Base-by-base conservation (phyloP, 2,329 filamentous ascomycete genomes). In the Aspergillus ruber region DNA sequence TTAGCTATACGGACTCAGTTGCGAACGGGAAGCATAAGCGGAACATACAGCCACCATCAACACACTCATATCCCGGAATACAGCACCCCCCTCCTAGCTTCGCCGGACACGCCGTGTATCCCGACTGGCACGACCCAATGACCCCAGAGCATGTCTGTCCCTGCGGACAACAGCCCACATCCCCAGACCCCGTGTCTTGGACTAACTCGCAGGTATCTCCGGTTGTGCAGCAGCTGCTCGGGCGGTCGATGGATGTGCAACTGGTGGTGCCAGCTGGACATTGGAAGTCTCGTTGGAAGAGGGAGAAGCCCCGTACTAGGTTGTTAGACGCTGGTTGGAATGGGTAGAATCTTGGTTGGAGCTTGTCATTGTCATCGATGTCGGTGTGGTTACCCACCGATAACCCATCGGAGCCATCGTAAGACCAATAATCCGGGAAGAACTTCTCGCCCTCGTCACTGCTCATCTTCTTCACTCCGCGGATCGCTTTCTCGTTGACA, bases 31-130 rank as follows among this genome's bases (percentile, higher is more conserved):
- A 10, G 6, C 25, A 27, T 27, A 10, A 27, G 25, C 25, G 8
- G 25, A 27, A 27, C 64, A 58, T 27, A 76, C 81, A 84, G 46
- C 80, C 81, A 50, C 75, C 69, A 44, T 72, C 72, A 35, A 76
- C 71, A 62, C 82, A 84, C 6, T 67, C 68, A 58, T 79, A 83
- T 0, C 78, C 80, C 3, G 80, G 79, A 32, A 83, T 71, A 66
- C 81, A 84, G 55, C 81, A 84, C 1, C 80, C 82, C 1, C 80
- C 80, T 38, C 80, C 81, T 3, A 72, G 57, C 41, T 69, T 73
- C 40, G 72, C 69, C 2, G 79, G 73, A 61, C 81, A 84, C 46
- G 70, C 74, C 4, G 71, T 73, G 58, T 82, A 82, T 6, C 78
- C 80, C 18, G 65, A 66, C 23, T 55, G 55, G 52, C 81, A 84